A percentile compares a stretch with the other conserved stretches of the same genome.
These are phyloP conservation scores for Aristolochia californica DNA, from an alignment of 164 flowering plant species.

Conservation along the genomic window DNA sequence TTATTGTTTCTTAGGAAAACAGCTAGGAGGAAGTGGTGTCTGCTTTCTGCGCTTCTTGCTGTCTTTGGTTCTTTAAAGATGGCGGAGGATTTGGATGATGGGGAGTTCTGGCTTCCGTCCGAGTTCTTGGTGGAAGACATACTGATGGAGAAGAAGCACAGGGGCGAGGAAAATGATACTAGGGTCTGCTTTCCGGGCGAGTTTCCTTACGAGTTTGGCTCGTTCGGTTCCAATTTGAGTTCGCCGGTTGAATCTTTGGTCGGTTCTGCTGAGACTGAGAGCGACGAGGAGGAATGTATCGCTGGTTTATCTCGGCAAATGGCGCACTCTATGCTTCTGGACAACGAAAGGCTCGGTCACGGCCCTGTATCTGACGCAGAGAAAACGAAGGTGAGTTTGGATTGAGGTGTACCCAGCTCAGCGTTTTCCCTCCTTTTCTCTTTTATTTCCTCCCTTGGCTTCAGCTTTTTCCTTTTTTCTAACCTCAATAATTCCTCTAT, in stretches of 20 bases:
- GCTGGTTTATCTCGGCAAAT: constrained; percentile 43
- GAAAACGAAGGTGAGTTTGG: constrained; percentile 18
- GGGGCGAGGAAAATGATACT: not conserved
- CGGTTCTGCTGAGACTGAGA: constrained; percentile 23
- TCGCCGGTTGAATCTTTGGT: constrained; percentile 26
- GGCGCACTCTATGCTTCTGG: constrained; percentile 38
- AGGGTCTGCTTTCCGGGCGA: constrained; percentile 27
- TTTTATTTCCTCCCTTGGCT: no score
- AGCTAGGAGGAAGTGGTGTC: not conserved
- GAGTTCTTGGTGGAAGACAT: constrained; percentile 45
- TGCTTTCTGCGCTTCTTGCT: not conserved
- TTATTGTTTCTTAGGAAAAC: constrained; percentile 24
- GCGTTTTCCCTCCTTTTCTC: not conserved
- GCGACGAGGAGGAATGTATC: constrained; percentile 27
- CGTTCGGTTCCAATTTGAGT: constrained; percentile 25
- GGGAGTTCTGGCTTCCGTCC: constrained; percentile 63
- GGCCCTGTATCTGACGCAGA: not conserved
- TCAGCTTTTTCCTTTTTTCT: no score
- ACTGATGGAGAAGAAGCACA: constrained; percentile 19
- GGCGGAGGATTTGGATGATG: constrained; percentile 24
- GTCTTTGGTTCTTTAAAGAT: not conserved
- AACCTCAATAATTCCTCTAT: not conserved
- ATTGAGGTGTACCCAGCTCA: not conserved
- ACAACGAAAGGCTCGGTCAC: constrained; percentile 16
- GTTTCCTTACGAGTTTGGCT: constrained; percentile 40